Percentiles rank a stretch among this genome's conserved stretches.
These are phyloP conservation scores for Suillus bovinus DNA, from an alignment of 768 basidiomycete genomes.

Conservation along the genomic window DNA sequence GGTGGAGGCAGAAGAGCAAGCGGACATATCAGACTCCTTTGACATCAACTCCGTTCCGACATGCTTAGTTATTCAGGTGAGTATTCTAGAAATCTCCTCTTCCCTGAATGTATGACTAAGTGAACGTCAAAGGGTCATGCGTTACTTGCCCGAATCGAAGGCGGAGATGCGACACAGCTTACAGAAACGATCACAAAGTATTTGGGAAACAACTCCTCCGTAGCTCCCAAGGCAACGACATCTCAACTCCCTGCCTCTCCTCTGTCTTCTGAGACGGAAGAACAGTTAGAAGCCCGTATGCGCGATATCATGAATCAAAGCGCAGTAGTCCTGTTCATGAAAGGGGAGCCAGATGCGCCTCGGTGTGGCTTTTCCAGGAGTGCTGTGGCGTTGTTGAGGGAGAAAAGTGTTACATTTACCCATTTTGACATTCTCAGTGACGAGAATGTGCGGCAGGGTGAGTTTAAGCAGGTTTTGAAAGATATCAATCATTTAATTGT, in stretches of 20 bases:
- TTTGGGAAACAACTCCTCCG: conserved; percentile 34
- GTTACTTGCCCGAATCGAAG: conserved; percentile 73
- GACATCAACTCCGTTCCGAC: conserved; percentile 88
- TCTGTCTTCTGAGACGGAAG: conserved; percentile 54
- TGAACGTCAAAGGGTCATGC: conserved; percentile 71
- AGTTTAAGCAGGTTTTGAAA: conserved; percentile 18
- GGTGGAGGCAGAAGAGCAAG: conserved; percentile 81
- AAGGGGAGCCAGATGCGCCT: conserved; percentile 75
- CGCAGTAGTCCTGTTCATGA: conserved; percentile 88
- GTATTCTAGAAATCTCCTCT: conserved; percentile 23
- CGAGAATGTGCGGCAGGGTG: conserved; percentile 80
- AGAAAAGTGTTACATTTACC: conserved; percentile 63
- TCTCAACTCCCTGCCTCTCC: conserved; percentile 15
- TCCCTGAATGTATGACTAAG: background rate
- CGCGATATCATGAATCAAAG: conserved; percentile 73
- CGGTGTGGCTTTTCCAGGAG: conserved; percentile 85
- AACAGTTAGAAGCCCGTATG: conserved; percentile 68
- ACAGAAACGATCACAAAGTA: conserved; percentile 63
- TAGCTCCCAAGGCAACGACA: conserved; percentile 13
- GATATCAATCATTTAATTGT: background rate
- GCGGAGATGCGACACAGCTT: conserved; percentile 74
- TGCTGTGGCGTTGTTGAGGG: conserved; percentile 66
- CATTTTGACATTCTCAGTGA: conserved; percentile 85
- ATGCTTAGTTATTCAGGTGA: conserved; percentile 78
- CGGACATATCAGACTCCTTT: conserved; percentile 90